Conservation (phyloP, 2,329 filamentous ascomycete species). For the Cladosporium sp. region DNA sequence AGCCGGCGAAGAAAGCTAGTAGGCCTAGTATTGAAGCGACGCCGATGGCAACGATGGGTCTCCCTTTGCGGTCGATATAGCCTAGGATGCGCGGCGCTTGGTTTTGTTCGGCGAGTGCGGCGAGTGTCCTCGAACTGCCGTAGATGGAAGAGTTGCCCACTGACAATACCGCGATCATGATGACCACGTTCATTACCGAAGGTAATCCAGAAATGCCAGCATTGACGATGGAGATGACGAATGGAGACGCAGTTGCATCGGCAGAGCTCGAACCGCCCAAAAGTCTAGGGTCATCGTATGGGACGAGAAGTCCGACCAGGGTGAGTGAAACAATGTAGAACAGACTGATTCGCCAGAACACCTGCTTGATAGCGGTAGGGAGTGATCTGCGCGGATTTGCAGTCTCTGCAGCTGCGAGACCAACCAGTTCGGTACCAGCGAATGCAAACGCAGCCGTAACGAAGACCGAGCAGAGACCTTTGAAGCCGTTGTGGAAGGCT, state of each 20-base stretch:
- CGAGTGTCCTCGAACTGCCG: slow-evolving; percentile 76
- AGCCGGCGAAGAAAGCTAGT: slow-evolving; percentile 71
- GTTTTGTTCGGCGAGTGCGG: slow-evolving; percentile 73
- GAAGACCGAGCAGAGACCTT: slow-evolving; percentile 61
- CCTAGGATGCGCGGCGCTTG: slow-evolving; percentile 55
- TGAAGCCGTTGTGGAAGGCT: slow-evolving; percentile 55
- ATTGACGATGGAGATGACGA: slow-evolving; percentile 60
- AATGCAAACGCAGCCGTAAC: slow-evolving; percentile 62
- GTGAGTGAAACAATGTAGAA: slow-evolving; percentile 33
- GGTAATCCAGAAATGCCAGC: slow-evolving; percentile 60
- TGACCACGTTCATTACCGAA: slow-evolving; percentile 64
- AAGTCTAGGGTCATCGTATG: slow-evolving; percentile 31
- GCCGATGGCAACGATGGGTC: slow-evolving; percentile 70
- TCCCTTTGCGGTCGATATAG: slow-evolving; percentile 70
- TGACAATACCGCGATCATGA: slow-evolving; percentile 57
- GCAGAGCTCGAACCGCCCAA: slow-evolving; percentile 32
- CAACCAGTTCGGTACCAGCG: slow-evolving; percentile 60
- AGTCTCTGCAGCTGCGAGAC: slow-evolving; percentile 52
- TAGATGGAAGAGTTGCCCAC: slow-evolving; percentile 54
- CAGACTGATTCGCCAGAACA: slow-evolving; percentile 33
- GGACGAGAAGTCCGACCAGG: slow-evolving; percentile 32
- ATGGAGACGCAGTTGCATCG: slow-evolving; percentile 52
- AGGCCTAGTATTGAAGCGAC: slow-evolving; percentile 66
- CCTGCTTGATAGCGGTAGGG: slow-evolving; percentile 32
- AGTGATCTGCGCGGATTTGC: slow-evolving; percentile 47